These are phyloP conservation scores for Paecilomyces sp. DNA, from an alignment of 2,329 filamentous ascomycete genomes.

Conservation along the genomic window DNA sequence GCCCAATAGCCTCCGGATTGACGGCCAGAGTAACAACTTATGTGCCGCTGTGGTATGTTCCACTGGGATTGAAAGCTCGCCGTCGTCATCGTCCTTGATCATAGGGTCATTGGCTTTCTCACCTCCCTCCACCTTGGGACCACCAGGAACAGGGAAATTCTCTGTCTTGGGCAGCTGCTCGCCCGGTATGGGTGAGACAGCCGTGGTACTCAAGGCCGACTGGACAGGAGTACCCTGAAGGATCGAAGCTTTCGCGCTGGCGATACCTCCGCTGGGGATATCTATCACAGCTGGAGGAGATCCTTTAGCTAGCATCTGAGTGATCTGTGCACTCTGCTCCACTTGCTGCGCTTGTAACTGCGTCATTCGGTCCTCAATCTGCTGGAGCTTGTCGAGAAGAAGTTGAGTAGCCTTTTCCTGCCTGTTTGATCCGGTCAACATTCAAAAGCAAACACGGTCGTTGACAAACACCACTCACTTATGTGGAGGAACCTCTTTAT, in stretches of 20 bases:
- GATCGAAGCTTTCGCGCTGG: neutral
- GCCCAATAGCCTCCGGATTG: conserved; percentile 58
- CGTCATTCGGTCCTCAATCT: conserved; percentile 20
- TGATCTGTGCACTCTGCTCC: conserved; percentile 7
- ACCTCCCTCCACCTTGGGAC: neutral
- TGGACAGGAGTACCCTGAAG: neutral
- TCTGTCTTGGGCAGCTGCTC: neutral
- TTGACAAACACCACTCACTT: conserved; percentile 55
- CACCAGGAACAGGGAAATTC: neutral
- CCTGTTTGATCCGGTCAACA: conserved; percentile 11
- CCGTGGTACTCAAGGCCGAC: neutral
- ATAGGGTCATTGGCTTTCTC: neutral
- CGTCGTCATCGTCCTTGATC: neutral
- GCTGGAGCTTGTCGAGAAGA: conserved; percentile 26
- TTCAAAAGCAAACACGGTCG: neutral
- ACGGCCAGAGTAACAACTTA: conserved; percentile 65
- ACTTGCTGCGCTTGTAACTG: conserved; percentile 12
- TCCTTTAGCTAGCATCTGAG: neutral
- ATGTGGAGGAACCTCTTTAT: conserved; percentile 83
- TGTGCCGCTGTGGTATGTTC: conserved; percentile 91
- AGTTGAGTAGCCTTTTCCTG: conserved; percentile 35
- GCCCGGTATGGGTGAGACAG: neutral
- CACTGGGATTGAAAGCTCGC: conserved; percentile 54
- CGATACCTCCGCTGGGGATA: neutral
- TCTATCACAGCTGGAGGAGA: neutral